Conservation (phyloP, 2,329 filamentous ascomycete genomes). For the Cercospora nicotianae region DNA sequence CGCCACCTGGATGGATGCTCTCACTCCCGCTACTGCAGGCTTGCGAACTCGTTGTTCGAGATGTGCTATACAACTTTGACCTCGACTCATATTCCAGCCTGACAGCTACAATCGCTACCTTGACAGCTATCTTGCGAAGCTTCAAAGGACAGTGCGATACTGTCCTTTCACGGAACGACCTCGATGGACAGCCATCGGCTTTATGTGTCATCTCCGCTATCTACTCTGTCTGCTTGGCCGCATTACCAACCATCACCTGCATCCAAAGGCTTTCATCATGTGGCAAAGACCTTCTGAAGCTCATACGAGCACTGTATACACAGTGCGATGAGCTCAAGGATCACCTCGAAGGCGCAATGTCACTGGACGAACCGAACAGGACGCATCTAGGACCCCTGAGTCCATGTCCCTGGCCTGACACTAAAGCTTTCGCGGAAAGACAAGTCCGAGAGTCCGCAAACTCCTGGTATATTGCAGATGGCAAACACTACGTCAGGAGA, state of each 20-base stretch:
- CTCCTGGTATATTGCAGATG: constrained; percentile 50
- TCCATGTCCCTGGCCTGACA: constrained; percentile 26
- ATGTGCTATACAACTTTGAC: constrained; percentile 43
- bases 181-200: neutral
- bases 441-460: constrained; percentile 48
- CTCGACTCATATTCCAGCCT: neutral
- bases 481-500: constrained; percentile 50
- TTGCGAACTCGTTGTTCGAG: constrained; percentile 44
- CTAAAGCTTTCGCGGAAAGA: constrained; percentile 33
- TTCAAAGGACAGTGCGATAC: neutral
- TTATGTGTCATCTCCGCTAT: constrained; percentile 14
- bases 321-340: constrained; percentile 3
- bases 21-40: constrained; percentile 55
- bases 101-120: neutral
- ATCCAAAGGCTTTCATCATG: constrained; percentile 17
- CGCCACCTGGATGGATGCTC: constrained; percentile 53
- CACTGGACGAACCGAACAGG: neutral
- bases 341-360: constrained; percentile 6
- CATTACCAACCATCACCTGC: constrained; percentile 17
- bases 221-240: constrained; percentile 21
- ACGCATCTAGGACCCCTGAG: neutral
- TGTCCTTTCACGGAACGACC: neutral
- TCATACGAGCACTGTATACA: constrained; percentile 14
- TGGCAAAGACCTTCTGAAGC: constrained; percentile 7
- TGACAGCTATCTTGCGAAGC: neutral